Conservation (phyloP, 345 rosid species). For the Anastatica hierochuntica region DNA sequence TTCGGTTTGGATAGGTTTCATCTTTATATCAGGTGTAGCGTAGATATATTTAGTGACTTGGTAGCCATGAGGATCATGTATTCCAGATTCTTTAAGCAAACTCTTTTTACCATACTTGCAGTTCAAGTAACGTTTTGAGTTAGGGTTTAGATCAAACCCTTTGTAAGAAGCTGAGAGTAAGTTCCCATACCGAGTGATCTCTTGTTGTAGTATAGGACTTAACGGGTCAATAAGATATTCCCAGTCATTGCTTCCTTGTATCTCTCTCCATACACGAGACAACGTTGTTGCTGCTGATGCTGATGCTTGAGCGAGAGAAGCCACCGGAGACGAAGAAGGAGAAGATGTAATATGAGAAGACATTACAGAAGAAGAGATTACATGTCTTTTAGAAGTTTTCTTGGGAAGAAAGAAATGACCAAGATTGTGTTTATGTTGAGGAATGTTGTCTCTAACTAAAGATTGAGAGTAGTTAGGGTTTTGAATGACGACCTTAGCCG, state of each 20-base stretch:
- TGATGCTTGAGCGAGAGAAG: constrained; percentile 2
- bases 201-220: constrained; percentile 64
- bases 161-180: constrained; percentile 61
- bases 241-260: constrained; percentile 78
- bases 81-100: constrained; percentile 44
- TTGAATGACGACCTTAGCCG: constrained; percentile 31
- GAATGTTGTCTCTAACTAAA: constrained; percentile 5
- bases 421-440: constrained; percentile 5
- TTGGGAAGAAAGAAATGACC: background rate
- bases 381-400: constrained; percentile 2
- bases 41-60: constrained; percentile 80
- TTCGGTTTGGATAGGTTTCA: constrained; percentile 33
- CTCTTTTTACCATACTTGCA: constrained; percentile 64
- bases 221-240: constrained; percentile 67
- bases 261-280: constrained; percentile 50
- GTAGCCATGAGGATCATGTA: constrained; percentile 45
- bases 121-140: constrained; percentile 59
- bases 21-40: constrained; percentile 58
- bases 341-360: constrained; percentile 17
- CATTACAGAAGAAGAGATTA: constrained; percentile 19
- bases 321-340: background rate
- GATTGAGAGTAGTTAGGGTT: constrained; percentile 20
- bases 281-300: constrained; percentile 22
- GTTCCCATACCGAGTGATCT: constrained; percentile 70
- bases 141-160: constrained; percentile 67